Conservation (phyloP, 2,329 filamentous ascomycete genomes). For the Orbilia javanica region DNA sequence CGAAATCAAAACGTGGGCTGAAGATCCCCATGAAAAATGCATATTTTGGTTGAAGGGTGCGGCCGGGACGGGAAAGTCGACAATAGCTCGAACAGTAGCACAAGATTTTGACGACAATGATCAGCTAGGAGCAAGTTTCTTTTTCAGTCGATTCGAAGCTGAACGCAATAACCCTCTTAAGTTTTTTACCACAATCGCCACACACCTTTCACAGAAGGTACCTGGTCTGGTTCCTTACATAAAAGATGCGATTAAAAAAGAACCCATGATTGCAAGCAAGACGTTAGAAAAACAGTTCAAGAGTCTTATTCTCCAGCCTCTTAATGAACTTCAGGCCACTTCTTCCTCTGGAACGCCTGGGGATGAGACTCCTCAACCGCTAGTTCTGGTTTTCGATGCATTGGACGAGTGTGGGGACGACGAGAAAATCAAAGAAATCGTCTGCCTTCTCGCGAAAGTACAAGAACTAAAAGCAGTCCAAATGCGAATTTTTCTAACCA, state of each 20-base stretch:
- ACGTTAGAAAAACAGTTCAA: constrained; percentile 63
- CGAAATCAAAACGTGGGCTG: constrained; percentile 52
- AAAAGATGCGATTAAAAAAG: not conserved
- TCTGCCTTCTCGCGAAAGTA: not conserved
- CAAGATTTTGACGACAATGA: constrained; percentile 21
- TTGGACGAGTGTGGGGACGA: constrained; percentile 63
- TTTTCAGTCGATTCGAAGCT: constrained; percentile 31
- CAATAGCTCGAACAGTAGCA: constrained; percentile 56
- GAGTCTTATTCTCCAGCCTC: constrained; percentile 1
- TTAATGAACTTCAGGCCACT: constrained; percentile 8
- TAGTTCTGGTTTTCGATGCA: constrained; percentile 62
- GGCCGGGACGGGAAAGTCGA: constrained; percentile 63
- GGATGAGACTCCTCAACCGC: too few species aligned
- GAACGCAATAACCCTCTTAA: constrained; percentile 12
- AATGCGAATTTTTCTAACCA: constrained; percentile 18
- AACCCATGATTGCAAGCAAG: constrained; percentile 56
- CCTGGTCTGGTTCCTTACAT: not conserved
- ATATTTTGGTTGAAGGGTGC: constrained; percentile 65
- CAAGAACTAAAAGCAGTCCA: constrained; percentile 51
- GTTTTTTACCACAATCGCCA: constrained; percentile 44
- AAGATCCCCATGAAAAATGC: constrained; percentile 34
- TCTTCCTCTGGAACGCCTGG: too few species aligned
- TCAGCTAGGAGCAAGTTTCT: constrained; percentile 25
- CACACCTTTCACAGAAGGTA: constrained; percentile 1
- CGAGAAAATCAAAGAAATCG: constrained; percentile 62